Conservation (phyloP, 148 eudicot genomes). For the Fagopyrum esculentum region DNA sequence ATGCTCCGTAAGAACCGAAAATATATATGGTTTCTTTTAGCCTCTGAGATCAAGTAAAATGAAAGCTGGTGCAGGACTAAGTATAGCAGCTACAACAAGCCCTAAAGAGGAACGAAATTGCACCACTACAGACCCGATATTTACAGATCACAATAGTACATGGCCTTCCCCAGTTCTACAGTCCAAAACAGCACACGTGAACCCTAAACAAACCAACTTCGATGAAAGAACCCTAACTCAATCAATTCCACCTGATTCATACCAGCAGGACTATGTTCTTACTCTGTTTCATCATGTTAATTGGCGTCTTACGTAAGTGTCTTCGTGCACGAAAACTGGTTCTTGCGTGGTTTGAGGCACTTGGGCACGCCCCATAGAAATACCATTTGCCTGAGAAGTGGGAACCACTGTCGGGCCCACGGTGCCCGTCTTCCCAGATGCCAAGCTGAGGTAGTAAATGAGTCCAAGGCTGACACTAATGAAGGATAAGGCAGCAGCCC, state of each 20-base stretch:
- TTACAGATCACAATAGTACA: neutral
- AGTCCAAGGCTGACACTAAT: slow-evolving; percentile 62
- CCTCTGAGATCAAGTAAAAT: neutral
- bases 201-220: neutral
- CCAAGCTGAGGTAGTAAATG: slow-evolving; percentile 48
- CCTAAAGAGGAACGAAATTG: neutral
- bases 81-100: slow-evolving; percentile 4
- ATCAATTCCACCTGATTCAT: neutral
- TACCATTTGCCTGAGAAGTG: slow-evolving; percentile 33
- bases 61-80: neutral
- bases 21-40: neutral
- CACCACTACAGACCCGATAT: neutral
- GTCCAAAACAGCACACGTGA: neutral
- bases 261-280: neutral
- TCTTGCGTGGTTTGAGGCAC: slow-evolving; percentile 42
- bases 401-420: slow-evolving; percentile 27
- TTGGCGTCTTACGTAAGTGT: slow-evolving; percentile 80
- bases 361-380: slow-evolving; percentile 88
- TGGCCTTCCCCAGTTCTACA: neutral
- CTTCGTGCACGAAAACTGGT: slow-evolving; percentile 91
- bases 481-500: slow-evolving; percentile 61
- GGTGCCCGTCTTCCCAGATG: slow-evolving; percentile 34
- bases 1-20: neutral
- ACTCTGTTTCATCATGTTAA: slow-evolving; percentile 26
- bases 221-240: neutral